These are phyloP conservation scores for Fragosphaeria purpurea DNA, from an alignment of 2,329 filamentous ascomycete genomes.

Conservation along the genomic window DNA sequence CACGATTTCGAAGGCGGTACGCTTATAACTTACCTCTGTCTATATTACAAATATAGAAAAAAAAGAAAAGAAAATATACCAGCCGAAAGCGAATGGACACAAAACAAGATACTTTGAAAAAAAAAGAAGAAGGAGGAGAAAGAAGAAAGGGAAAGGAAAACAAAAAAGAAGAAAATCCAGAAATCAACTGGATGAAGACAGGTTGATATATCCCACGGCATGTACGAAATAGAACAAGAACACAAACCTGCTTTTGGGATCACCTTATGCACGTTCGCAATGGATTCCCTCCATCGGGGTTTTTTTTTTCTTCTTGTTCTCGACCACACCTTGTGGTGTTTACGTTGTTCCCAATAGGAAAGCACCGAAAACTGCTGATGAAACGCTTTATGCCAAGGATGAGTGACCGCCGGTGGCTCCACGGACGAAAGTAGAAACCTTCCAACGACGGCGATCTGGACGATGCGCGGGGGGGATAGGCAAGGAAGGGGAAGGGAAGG, in stretches of 20 bases:
- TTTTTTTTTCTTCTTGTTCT: too few species aligned
- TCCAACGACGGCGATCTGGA: neutral
- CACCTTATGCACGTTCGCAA: too few species aligned
- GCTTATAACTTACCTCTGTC: slow-evolving; percentile 2
- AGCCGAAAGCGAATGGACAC: neutral
- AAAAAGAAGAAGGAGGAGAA: neutral
- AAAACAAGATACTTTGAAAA: neutral
- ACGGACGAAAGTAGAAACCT: neutral
- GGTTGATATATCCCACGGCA: slow-evolving; percentile 5
- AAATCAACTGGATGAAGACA: neutral
- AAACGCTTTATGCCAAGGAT: slow-evolving; percentile 8
- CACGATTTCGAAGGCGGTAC: too few species aligned
- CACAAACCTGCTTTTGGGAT: too few species aligned
- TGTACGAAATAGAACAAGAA: neutral
- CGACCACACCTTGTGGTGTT: too few species aligned
- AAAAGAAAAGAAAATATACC: neutral
- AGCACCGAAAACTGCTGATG: slow-evolving; percentile 6
- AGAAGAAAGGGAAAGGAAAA: neutral
- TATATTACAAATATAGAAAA: neutral
- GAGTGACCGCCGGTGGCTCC: neutral
- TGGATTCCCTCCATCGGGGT: too few species aligned
- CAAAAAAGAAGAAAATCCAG: neutral
- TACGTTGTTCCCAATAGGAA: neutral
- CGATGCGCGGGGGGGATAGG: too few species aligned
- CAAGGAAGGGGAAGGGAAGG: too few species aligned